phyloP scores from a whole-genome alignment of 495 filamentous ascomycete genomes.

The Tuber umbilicatum region DNA sequence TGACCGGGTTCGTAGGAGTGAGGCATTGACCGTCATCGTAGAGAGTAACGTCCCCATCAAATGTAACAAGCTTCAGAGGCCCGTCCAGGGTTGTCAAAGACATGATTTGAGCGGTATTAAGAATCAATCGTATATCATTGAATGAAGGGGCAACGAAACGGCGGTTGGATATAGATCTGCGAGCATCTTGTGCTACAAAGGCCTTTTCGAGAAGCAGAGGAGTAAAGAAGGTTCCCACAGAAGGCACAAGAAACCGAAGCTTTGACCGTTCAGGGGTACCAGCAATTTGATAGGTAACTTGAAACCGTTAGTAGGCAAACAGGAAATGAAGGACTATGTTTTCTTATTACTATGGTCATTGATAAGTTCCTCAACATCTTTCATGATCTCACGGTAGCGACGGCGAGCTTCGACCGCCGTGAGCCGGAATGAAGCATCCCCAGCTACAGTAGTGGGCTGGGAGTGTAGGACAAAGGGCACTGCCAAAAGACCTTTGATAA shows the following conservation, averaged over 20 bases:
- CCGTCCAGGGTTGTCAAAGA: constrained; percentile 61
- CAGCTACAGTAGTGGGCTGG: constrained; percentile 71
- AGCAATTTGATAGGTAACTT: constrained; percentile 64
- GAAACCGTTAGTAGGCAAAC: constrained; percentile 16
- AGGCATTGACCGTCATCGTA: constrained; percentile 88
- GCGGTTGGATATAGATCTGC: constrained; percentile 78
- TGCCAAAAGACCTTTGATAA: constrained; percentile 75
- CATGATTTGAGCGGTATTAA: constrained; percentile 93
- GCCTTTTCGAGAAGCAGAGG: constrained; percentile 75
- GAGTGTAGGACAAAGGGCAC: constrained; percentile 97
- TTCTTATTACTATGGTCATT: constrained; percentile 70
- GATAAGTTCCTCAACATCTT: constrained; percentile 84
- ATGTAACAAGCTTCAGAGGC: constrained; percentile 77
- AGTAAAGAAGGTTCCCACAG: constrained; percentile 87
- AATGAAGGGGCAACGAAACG: constrained; percentile 95
- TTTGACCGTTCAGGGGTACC: constrained; percentile 68
- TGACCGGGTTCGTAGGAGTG: constrained; percentile 64
- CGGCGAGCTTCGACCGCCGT: constrained; percentile 63
- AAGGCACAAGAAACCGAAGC: constrained; percentile 83
- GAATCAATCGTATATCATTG: constrained; percentile 86
- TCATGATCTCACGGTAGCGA: constrained; percentile 91
- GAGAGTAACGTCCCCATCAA: constrained; percentile 95
- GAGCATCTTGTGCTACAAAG: constrained; percentile 80
- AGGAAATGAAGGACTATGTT: background rate
- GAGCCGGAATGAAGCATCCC: constrained; percentile 54